These are phyloP conservation scores for Ophiostoma sp. DNA, from an alignment of 2,329 filamentous ascomycete species.

Conservation along the genomic window DNA sequence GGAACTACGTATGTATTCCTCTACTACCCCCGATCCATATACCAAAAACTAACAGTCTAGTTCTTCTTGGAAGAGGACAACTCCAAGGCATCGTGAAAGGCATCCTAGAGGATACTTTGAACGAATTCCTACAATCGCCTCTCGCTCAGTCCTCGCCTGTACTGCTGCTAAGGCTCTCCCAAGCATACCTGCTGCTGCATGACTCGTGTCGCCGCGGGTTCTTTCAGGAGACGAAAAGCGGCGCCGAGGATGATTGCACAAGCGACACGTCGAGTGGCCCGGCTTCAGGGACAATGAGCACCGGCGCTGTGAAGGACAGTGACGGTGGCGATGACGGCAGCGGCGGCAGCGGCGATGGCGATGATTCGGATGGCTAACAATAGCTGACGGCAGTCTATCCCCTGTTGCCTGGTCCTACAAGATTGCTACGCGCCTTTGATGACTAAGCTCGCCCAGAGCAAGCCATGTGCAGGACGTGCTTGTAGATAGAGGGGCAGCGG, in stretches of 20 bases:
- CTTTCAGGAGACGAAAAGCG: slow-evolving; percentile 20
- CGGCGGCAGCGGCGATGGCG: slow-evolving; percentile 54
- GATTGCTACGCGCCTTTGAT: slow-evolving; percentile 19
- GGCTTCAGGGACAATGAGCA: not conserved
- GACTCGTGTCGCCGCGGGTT: slow-evolving; percentile 19
- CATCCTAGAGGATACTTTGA: slow-evolving; percentile 43
- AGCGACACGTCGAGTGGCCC: slow-evolving; percentile 8
- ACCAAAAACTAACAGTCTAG: not conserved
- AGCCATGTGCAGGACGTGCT: slow-evolving; percentile 22
- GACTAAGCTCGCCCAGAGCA: not conserved
- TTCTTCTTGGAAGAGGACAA: slow-evolving; percentile 87
- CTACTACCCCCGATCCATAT: slow-evolving; percentile 37
- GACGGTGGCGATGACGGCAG: not conserved
- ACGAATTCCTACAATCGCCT: slow-evolving; percentile 7
- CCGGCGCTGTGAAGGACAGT: not conserved
- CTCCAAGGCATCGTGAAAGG: slow-evolving; percentile 58
- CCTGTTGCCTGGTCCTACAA: slow-evolving; percentile 60
- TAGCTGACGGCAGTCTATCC: slow-evolving; percentile 58
- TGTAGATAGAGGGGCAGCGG: slow-evolving; percentile 54
- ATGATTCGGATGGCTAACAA: slow-evolving; percentile 59
- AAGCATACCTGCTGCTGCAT: slow-evolving; percentile 16
- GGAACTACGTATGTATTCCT: slow-evolving; percentile 67
- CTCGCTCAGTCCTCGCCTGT: not conserved
- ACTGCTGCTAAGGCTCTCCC: not conserved
- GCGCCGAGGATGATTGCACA: slow-evolving; percentile 33